phyloP scores from a whole-genome alignment of 2,329 filamentous ascomycete genomes.

The Penicillium brevicompactum region DNA sequence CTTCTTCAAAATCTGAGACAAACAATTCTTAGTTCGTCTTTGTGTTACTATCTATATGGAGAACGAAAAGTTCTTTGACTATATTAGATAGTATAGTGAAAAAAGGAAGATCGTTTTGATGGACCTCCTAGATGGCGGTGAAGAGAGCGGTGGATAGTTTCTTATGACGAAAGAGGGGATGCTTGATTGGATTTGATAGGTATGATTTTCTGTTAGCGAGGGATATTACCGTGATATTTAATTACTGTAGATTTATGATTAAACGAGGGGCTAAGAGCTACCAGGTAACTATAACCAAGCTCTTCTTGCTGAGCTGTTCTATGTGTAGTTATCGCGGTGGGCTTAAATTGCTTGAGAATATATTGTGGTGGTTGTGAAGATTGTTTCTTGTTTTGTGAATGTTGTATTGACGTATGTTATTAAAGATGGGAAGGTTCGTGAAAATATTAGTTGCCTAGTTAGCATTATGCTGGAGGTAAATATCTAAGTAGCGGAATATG shows the following conservation, averaged over 20 bases:
- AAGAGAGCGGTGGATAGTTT: background rate
- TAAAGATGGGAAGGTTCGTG: background rate
- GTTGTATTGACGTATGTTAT: background rate
- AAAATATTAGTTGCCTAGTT: background rate
- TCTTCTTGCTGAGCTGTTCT: conserved; percentile 29
- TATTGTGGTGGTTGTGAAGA: conserved; percentile 3
- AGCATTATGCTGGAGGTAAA: conserved; percentile 7
- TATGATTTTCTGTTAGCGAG: conserved; percentile 2
- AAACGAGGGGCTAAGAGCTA: conserved; percentile 29
- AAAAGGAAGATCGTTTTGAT: conserved; percentile 14
- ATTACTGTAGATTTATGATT: conserved; percentile 23
- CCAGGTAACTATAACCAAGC: conserved; percentile 33
- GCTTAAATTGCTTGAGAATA: conserved; percentile 17
- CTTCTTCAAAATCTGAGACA: conserved; percentile 8
- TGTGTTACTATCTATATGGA: conserved; percentile 20
- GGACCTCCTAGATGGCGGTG: background rate
- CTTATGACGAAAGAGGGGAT: conserved; percentile 13
- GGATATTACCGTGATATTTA: conserved; percentile 1
- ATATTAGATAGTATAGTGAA: conserved; percentile 21
- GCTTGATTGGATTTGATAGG: conserved; percentile 23
- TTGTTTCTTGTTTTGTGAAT: background rate
- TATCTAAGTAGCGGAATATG: conserved; percentile 8
- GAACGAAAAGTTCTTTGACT: conserved; percentile 19
- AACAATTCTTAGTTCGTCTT: background rate
- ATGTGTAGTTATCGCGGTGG: conserved; percentile 32